Conservation (phyloP, 805 yeast species). For the Clavispora phyllophila region DNA sequence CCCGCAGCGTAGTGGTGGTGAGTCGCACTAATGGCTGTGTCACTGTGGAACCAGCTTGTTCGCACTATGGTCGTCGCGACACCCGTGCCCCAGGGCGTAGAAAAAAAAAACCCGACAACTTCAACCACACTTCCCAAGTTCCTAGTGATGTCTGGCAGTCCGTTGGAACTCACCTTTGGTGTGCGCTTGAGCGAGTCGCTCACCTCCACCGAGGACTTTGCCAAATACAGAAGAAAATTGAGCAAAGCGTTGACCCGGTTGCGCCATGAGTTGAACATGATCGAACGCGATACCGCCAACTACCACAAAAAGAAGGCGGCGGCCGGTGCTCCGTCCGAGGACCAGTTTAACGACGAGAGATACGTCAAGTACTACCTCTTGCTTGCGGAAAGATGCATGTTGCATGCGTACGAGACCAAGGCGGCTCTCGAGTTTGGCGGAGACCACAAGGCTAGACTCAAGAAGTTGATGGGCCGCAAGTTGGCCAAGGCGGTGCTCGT, state of each 20-base stretch:
- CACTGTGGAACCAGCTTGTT: no score
- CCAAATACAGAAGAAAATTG: slow-evolving; percentile 59
- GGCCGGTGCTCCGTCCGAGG: slow-evolving; percentile 41
- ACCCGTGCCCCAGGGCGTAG: slow-evolving; percentile 7
- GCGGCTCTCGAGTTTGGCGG: slow-evolving; percentile 49
- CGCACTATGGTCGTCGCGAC: no score
- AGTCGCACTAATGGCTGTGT: no score
- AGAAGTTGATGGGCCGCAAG: slow-evolving; percentile 49
- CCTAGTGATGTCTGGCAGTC: slow-evolving; percentile 8
- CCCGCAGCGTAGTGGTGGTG: no score
- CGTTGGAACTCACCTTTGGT: slow-evolving; percentile 36
- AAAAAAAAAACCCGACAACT: background rate
- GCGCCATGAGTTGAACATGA: slow-evolving; percentile 59
- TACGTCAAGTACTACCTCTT: slow-evolving; percentile 58
- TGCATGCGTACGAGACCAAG: slow-evolving; percentile 62
- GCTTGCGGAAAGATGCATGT: slow-evolving; percentile 72
- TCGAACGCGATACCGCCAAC: slow-evolving; percentile 62
- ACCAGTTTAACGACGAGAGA: slow-evolving; percentile 46
- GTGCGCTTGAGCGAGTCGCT: slow-evolving; percentile 60
- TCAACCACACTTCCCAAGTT: background rate
- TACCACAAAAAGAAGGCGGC: slow-evolving; percentile 47
- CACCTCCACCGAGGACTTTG: slow-evolving; percentile 64
- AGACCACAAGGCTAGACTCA: slow-evolving; percentile 44
- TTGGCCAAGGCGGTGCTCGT: slow-evolving; percentile 57
- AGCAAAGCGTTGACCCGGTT: slow-evolving; percentile 57